A percentile compares a stretch with the other conserved stretches of the same genome.
Evolutionary conservation across 345 rosid species (phyloP).

Genomic region (Salix arbutifolia): DNA sequence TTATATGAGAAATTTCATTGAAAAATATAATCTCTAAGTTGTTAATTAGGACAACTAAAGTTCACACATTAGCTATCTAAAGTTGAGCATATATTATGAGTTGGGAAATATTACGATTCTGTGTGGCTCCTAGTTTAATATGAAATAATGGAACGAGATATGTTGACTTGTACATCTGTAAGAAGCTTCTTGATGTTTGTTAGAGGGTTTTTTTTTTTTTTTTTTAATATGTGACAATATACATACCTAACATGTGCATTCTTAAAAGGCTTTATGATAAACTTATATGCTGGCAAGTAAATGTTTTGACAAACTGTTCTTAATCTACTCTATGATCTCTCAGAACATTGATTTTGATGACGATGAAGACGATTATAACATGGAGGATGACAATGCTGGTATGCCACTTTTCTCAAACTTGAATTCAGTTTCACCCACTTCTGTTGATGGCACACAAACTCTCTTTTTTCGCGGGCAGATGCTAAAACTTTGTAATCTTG

Average conservation of each 20-base stretch:
- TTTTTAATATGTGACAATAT: background rate
- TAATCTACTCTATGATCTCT: background rate
- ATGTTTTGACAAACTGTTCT: background rate
- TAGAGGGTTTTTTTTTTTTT: background rate
- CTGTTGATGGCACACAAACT: background rate
- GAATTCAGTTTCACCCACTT: background rate
- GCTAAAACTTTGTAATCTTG: conserved; percentile 3
- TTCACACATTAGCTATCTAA: background rate
- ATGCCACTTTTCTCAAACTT: conserved; percentile 3
- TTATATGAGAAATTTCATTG: background rate
- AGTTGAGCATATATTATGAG: too few relatives aligned
- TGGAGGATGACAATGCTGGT: conserved; percentile 42
- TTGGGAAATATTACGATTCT: background rate
- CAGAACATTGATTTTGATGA: conserved; percentile 51
- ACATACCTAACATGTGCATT: background rate
- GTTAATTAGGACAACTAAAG: background rate
- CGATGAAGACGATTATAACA: conserved; percentile 48
- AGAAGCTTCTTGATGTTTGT: background rate
- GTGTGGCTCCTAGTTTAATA: background rate
- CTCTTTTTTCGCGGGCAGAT: background rate
- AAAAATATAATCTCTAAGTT: background rate
- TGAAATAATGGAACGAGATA: background rate
- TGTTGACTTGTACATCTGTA: background rate
- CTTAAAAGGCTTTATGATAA: background rate
- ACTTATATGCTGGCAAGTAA: background rate